Evolutionary conservation across 2,329 filamentous ascomycete species (phyloP), one percentile per base, ranked within the genome.

Genomic region (Epichloe baconii): DNA sequence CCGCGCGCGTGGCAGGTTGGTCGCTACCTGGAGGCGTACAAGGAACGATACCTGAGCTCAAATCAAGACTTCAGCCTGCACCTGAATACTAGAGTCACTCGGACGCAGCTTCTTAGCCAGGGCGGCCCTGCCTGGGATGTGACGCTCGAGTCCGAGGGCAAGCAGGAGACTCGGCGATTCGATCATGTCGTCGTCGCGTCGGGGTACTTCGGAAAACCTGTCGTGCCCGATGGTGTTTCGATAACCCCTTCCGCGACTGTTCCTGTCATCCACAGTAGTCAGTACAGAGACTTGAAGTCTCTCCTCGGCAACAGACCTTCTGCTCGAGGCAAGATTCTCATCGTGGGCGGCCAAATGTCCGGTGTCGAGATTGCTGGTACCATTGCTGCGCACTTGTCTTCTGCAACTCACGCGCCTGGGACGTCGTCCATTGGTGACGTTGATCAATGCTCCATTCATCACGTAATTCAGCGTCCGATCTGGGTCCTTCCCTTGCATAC

Each of bases 271-370:
- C 86, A 90, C 64, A 89, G 84, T 65, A 85, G 83, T 46, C 67
- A 75, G 31, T 82, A 88, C 49, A 73, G 83, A 3, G 71, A 76
- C 50, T 64, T 85, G 2, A 59, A 72, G 31, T 63, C 62, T 8
- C 63, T 83, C 3, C 58, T 83, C 1, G 67, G 66, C 0, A 61
- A 66, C 11, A 58, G 65, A 0, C 62, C 68, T 2, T 51, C 55
- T 4, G 58, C 60, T 0, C 71, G 72, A 1, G 77, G 78, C 17
- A 86, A 82, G 59, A 80, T 93, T 15, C 71, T 88, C 1, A 72
- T 94, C 0, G 78, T 89, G 1, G 88, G 88, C 0, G 87, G 86
- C 0, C 86, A 89, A 59, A 89, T 93, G 76, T 91, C 86, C 2
- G 87, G 86, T 0, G 78, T 86, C 5, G 88, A 94, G 68, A 83